Evolutionary conservation across 441 rosid genomes (phyloP), one percentile per base, ranked within the genome.

Genomic region (Populus tomentosa): DNA sequence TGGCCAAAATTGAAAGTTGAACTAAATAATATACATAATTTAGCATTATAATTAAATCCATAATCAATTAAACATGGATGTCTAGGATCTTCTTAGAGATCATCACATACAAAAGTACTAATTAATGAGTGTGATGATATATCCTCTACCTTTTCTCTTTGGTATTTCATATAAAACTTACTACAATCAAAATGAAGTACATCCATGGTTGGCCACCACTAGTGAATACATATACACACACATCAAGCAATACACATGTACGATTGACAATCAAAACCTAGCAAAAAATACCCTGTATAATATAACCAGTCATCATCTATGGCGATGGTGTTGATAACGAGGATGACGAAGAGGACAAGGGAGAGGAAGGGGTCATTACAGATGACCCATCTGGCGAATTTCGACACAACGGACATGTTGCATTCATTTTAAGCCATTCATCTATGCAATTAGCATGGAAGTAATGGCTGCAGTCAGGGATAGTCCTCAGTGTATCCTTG

Each of bases 391-490:
- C 83, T 0, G 94, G 94, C 20, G 92, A 83, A 73, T 90, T 89
- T 9, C 98, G 90, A 80, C 98, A 93, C 69, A 91, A 21, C 0
- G 98, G 97, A 77, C 98, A 93, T 1, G 97, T 87, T 6, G 85
- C 88, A 50, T 91, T 90, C 80, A 80, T 73, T 84, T 76, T 81
- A 23, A 93, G 94, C 98, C 98, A 93, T 85, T 85, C 90, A 77
- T 93, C 97, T 50, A 91, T 80, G 85, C 98, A 91, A 38, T 80
- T 83, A 5, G 83, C 83, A 4, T 93, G 98, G 73, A 89, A 93
- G 77, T 90, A 93, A 77, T 93, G 98, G 75, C 81, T 80, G 81
- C 98, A 93, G 53, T 90, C 92, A 5, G 98, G 97, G 74, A 93
- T 88, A 10, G 91, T 89, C 80, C 95, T 87, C 10, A 91, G 72